phyloP scores from a whole-genome alignment of 305 asterid species.

The Solanum hybrid region DNA sequence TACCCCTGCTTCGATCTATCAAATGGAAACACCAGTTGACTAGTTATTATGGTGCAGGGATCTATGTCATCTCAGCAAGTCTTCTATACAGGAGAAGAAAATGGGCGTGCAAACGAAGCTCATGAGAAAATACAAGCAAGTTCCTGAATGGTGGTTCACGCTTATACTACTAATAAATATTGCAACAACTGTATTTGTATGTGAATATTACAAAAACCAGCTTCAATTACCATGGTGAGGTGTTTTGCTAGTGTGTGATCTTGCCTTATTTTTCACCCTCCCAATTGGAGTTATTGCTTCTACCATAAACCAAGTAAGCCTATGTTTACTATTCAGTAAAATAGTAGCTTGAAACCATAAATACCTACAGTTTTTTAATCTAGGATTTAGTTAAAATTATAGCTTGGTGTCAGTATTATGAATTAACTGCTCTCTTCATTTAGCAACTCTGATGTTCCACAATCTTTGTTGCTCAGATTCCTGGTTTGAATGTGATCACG shows the following conservation, averaged over 20 bases:
- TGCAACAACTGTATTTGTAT: conserved; percentile 48
- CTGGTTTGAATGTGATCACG: conserved; percentile 81
- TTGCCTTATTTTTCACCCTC: conserved; percentile 77
- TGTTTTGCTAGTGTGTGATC: conserved; percentile 65
- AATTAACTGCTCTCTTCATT: not conserved
- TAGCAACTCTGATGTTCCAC: not conserved
- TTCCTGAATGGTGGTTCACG: conserved; percentile 90
- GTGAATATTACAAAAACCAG: conserved; percentile 49
- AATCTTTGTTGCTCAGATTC: conserved; percentile 36
- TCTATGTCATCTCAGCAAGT: conserved; percentile 62
- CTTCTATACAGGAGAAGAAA: conserved; percentile 55
- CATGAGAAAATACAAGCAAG: conserved; percentile 72
- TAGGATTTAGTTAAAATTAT: not conserved
- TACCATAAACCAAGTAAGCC: conserved; percentile 72
- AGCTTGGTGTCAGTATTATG: not conserved
- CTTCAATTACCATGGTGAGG: conserved; percentile 48
- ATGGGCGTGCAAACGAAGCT: conserved; percentile 79
- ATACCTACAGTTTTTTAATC: not conserved
- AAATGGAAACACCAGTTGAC: not conserved
- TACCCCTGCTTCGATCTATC: no score
- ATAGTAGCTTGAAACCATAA: not conserved
- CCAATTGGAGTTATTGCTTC: conserved; percentile 86
- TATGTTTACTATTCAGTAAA: not conserved
- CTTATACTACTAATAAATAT: conserved; percentile 43
- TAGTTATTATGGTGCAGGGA: conserved; percentile 29